Evolutionary conservation across 306 rosid genomes (phyloP), one percentile per base, ranked within the genome.

Genomic region (Lablab purpureus): DNA sequence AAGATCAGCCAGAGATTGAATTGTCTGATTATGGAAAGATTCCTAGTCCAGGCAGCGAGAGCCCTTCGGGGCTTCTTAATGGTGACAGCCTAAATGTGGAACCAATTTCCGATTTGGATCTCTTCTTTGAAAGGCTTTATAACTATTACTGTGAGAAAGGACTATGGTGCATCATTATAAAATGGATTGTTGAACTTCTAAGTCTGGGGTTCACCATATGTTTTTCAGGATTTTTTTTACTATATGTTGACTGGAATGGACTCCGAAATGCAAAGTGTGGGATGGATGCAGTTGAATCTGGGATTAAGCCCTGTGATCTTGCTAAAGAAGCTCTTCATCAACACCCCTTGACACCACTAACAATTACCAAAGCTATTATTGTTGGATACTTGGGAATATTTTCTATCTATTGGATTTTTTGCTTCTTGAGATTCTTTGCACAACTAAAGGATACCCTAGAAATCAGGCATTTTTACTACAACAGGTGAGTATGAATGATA

Each of bases 241-340:
- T 95, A 47, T 87, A 54, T 65, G 96, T 95, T 81, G 99, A 95
- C 78, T 95, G 99, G 99, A 87, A 91, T 83, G 97, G 98, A 63
- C 98, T 95, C 51, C 90, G 93, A 37, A 93, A 91, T 85, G 97
- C 97, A 1, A 93, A 93, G 80, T 95, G 99, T 89, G 98, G 99
- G 83, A 93, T 93, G 93, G 88, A 93, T 85, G 99, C 99, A 6
- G 91, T 95, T 40, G 94, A 93, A 83, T 95, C 96, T 69, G 97
- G 98, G 76, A 87, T 72, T 25, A 93, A 93, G 84, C 97, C 96
- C 30, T 95, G 99, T 88, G 98, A 95, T 89, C 93, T 95, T 81
- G 85, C 87, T 40, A 93, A 87, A 73, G 99, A 95, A 80, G 99
- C 98, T 77, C 89, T 93, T 84, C 84, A 84, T 71, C 77, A 73